phyloP scores from a whole-genome alignment of 495 filamentous ascomycete genomes.

The Trichocladium uniseriatum region DNA sequence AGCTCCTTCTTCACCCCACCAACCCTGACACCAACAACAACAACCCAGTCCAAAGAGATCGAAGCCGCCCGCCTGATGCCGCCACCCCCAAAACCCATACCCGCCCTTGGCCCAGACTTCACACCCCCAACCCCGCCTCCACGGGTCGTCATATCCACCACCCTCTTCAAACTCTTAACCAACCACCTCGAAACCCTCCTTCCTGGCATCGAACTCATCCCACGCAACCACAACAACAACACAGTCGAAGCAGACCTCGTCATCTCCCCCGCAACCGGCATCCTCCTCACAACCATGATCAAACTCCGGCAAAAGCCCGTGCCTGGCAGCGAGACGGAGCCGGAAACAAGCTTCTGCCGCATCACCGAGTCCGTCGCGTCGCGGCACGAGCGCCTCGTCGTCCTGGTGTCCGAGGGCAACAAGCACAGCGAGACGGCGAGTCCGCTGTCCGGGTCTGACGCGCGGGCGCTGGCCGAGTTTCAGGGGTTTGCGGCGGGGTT shows the following conservation, averaged over 20 bases:
- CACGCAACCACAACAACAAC: slow-evolving; percentile 47
- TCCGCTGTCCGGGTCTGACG: slow-evolving; percentile 37
- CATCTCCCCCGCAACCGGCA: slow-evolving; percentile 58
- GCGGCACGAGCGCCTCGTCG: slow-evolving; percentile 60
- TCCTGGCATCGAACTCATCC: slow-evolving; percentile 46
- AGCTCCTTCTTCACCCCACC: slow-evolving; percentile 18
- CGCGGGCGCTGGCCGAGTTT: slow-evolving; percentile 46
- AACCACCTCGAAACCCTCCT: slow-evolving; percentile 40
- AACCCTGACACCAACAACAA: neutral
- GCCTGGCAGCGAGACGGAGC: slow-evolving; percentile 31
- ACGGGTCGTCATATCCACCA: slow-evolving; percentile 41
- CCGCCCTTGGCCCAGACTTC: slow-evolving; percentile 17
- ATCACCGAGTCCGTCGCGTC: slow-evolving; percentile 46
- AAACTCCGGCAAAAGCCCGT: slow-evolving; percentile 62
- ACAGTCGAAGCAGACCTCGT: slow-evolving; percentile 63
- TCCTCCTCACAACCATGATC: slow-evolving; percentile 63
- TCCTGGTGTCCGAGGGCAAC: slow-evolving; percentile 55
- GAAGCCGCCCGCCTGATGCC: slow-evolving; percentile 5
- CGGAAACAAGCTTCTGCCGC: slow-evolving; percentile 39
- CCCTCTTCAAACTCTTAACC: slow-evolving; percentile 39
- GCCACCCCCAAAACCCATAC: slow-evolving; percentile 12
- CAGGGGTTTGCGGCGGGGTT: slow-evolving; percentile 40
- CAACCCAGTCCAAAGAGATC: neutral
- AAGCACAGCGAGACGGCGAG: slow-evolving; percentile 28
- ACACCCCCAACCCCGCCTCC: slow-evolving; percentile 17